Evolutionary conservation across 306 rosid species (phyloP).

Genomic region (Castanea crenata): DNA sequence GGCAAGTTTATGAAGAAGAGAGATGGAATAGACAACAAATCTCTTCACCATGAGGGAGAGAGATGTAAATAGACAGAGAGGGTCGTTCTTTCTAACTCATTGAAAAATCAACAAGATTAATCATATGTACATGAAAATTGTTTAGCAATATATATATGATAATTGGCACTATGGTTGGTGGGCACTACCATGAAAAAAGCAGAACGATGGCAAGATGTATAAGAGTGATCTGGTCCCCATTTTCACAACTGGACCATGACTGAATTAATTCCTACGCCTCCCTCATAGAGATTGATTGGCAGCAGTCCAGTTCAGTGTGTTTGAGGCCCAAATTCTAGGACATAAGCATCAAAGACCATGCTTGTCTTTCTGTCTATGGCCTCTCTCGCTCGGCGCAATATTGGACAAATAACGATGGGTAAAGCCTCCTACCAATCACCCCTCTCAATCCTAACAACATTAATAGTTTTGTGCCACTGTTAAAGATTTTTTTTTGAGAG

Average conservation of each 20-base stretch:
- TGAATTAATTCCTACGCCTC: neutral
- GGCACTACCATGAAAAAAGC: neutral
- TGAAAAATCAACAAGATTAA: neutral
- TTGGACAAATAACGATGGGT: too few species aligned
- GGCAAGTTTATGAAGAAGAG: too few species aligned
- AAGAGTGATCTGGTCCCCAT: neutral
- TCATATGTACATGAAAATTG: too few species aligned
- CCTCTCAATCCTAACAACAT: too few species aligned
- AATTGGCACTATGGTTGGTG: too few species aligned
- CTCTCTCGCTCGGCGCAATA: too few species aligned
- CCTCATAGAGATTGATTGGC: neutral
- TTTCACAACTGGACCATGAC: neutral
- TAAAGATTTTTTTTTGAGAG: too few species aligned
- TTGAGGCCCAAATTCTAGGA: neutral
- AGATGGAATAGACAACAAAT: too few species aligned
- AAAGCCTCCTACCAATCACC: too few species aligned
- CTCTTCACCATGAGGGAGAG: too few species aligned
- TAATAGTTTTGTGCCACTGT: too few species aligned
- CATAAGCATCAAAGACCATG: neutral
- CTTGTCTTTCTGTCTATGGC: neutral
- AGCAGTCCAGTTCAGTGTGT: neutral
- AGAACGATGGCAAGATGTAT: neutral
- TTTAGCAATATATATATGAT: too few species aligned
- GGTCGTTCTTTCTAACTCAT: neutral
- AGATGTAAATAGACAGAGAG: neutral